Base-by-base conservation (phyloP, 2,329 filamentous ascomycete species). In the Alternaria sp. region DNA sequence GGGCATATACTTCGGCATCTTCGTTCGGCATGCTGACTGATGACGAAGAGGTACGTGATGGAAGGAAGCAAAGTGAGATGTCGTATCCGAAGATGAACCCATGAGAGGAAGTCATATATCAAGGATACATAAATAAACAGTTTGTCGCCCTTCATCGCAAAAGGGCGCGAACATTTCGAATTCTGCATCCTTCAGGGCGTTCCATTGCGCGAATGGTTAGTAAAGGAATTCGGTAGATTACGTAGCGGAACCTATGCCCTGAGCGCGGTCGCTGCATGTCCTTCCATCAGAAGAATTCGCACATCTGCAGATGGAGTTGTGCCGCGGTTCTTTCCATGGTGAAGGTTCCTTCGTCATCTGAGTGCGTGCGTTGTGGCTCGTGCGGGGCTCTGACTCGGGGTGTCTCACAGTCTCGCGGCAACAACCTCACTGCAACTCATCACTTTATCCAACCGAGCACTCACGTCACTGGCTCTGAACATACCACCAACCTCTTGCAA, bases 331-430 rank as follows among this genome's bases (percentile, higher is more conserved):
- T 30, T 25, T 11, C 32, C 32, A 25, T 36, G 23, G 3, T 23
- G 19, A 54, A 15, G 30, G 15, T 43, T 43, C 19, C 50, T 28
- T 43, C 51, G 30, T 36, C 21, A 43, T 54, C 19, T 13, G 32
- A 21, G 51, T 43, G 21, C 45, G 40, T 58, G 46, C 47, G 17
- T 43, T n/a, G 28, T 47, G 47, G 32, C 47, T 61, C 25, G 25
- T 43, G 52, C 30, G 45, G n/a, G 32, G 21, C 55, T 59, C 54
- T 30, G 54, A 62, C 62, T 55, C 53, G 11, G 21, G 23, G 28
- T 56, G 62, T 65, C 50, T 65, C 62, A 65, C 62, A 65, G 50
- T 17, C 17, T 36, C 17, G 28, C 49, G 26, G 40, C 46, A 47
- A 26, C 51, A 30, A 51, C 36, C 19, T 46, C 57, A 40, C 50